Conservation (phyloP, 768 basidiomycete genomes). For the Neoboletus subvelutipes region DNA sequence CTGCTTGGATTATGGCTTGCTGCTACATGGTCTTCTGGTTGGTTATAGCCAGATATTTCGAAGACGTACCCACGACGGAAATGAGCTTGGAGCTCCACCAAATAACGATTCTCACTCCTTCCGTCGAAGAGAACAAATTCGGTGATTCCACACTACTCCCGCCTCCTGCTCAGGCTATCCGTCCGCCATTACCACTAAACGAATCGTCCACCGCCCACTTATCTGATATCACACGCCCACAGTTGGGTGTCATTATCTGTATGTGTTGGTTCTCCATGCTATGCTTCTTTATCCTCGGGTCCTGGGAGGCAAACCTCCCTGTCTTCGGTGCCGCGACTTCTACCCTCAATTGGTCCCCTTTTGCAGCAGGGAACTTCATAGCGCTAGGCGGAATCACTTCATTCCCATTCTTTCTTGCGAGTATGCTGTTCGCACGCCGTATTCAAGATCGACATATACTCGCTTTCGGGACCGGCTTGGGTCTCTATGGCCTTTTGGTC, state of each 20-base stretch:
- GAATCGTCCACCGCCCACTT: constrained; percentile 10
- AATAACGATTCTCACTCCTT: neutral
- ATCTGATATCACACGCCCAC: constrained; percentile 25
- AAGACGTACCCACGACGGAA: constrained; percentile 36
- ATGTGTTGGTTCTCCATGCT: constrained; percentile 74
- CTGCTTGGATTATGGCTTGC: constrained; percentile 60
- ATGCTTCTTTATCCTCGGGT: constrained; percentile 70
- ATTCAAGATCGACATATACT: constrained; percentile 62
- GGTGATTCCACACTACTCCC: neutral
- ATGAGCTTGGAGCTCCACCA: constrained; percentile 8
- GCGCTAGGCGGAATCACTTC: constrained; percentile 60
- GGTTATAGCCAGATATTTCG: constrained; percentile 35
- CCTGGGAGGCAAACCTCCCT: constrained; percentile 69
- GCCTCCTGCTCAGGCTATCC: neutral
- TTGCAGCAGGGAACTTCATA: constrained; percentile 67
- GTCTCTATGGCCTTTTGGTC: constrained; percentile 50
- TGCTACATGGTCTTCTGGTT: constrained; percentile 55
- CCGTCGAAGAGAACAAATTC: neutral
- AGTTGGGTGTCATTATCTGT: constrained; percentile 56
- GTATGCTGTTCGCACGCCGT: constrained; percentile 56
- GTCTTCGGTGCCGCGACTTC: constrained; percentile 48
- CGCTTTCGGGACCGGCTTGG: constrained; percentile 49
- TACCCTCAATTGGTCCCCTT: constrained; percentile 56
- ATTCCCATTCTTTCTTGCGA: constrained; percentile 66
- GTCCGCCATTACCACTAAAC: neutral